phyloP scores from a whole-genome alignment of 108 stramenopile species.

The Nitzschia sp. region DNA sequence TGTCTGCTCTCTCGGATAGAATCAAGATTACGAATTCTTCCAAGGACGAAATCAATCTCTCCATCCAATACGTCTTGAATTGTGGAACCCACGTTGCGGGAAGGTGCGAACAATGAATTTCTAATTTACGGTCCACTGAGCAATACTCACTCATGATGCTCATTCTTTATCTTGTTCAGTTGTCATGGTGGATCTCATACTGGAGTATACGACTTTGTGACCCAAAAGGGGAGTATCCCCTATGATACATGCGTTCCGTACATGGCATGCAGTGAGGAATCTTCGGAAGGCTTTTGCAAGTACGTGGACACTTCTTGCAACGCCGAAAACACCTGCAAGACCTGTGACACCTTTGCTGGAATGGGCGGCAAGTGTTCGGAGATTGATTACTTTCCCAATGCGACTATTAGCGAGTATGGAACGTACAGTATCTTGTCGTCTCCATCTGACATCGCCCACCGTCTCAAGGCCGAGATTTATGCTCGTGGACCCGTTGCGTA shows the following conservation, averaged over 20 bases:
- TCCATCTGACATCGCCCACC: slow-evolving; percentile 46
- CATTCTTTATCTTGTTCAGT: neutral
- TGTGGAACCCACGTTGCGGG: slow-evolving; percentile 70
- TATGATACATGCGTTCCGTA: slow-evolving; percentile 75
- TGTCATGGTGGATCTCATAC: slow-evolving; percentile 77
- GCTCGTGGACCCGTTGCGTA: slow-evolving; percentile 66
- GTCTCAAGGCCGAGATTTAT: slow-evolving; percentile 91
- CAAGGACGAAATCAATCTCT: slow-evolving; percentile 68
- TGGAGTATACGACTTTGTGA: slow-evolving; percentile 75
- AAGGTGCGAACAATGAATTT: slow-evolving; percentile 38
- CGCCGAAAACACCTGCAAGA: slow-evolving; percentile 70
- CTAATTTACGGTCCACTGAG: neutral
- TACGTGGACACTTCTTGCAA: slow-evolving; percentile 75
- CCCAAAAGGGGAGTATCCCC: slow-evolving; percentile 52
- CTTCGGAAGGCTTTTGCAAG: slow-evolving; percentile 77
- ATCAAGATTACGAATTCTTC: slow-evolving; percentile 82
- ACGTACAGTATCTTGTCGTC: slow-evolving; percentile 57
- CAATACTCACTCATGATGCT: too few relatives aligned
- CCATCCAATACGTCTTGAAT: slow-evolving; percentile 73
- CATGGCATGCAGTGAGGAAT: slow-evolving; percentile 81
- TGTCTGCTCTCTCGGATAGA: slow-evolving; percentile 82
- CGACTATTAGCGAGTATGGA: slow-evolving; percentile 91
- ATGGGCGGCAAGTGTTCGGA: slow-evolving; percentile 49
- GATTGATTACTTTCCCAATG: slow-evolving; percentile 78
- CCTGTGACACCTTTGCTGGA: slow-evolving; percentile 55